Evolutionary conservation across 768 basidiomycete genomes (phyloP).

Genomic region (Podaxis pistillaris): DNA sequence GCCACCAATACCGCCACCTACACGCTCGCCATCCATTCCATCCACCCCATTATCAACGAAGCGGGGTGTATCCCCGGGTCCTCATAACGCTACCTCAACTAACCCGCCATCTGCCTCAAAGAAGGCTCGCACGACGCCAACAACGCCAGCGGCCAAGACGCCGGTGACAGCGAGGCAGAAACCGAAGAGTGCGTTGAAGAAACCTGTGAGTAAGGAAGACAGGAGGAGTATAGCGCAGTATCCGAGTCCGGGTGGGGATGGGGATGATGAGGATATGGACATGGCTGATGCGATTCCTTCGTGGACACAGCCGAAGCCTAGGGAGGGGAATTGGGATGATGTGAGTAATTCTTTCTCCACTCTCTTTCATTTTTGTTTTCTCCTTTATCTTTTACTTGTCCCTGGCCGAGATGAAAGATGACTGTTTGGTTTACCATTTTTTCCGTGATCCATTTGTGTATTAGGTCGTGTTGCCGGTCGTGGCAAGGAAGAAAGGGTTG

Average conservation of each 20-base stretch:
- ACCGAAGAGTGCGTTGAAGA: slow-evolving; percentile 31
- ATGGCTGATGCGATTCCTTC: slow-evolving; percentile 76
- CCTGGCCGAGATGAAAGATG: not conserved
- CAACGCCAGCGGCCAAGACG: slow-evolving; percentile 24
- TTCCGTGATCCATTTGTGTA: not conserved
- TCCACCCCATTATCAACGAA: slow-evolving; percentile 28
- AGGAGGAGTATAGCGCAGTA: slow-evolving; percentile 67
- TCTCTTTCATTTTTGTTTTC: slow-evolving; percentile 10
- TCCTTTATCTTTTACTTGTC: slow-evolving; percentile 12
- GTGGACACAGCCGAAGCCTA: slow-evolving; percentile 74
- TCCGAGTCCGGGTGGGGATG: slow-evolving; percentile 52
- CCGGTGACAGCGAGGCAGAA: slow-evolving; percentile 39
- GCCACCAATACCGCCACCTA: slow-evolving; percentile 25
- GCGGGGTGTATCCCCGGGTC: slow-evolving; percentile 30
- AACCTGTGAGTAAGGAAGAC: slow-evolving; percentile 40
- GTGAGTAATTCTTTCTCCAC: slow-evolving; percentile 35
- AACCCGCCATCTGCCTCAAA: slow-evolving; percentile 16
- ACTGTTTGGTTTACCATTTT: not conserved
- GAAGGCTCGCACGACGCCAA: slow-evolving; percentile 24
- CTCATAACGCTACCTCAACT: not conserved
- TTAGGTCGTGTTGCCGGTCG: slow-evolving; percentile 81
- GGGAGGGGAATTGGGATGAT: slow-evolving; percentile 83
- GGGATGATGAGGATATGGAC: slow-evolving; percentile 49
- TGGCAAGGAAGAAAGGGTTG: slow-evolving; percentile 79
- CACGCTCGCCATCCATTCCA: slow-evolving; percentile 26